These are phyloP conservation scores for Dothiorella sarmentorum DNA, from an alignment of 2,329 filamentous ascomycete species.

Conservation along the genomic window DNA sequence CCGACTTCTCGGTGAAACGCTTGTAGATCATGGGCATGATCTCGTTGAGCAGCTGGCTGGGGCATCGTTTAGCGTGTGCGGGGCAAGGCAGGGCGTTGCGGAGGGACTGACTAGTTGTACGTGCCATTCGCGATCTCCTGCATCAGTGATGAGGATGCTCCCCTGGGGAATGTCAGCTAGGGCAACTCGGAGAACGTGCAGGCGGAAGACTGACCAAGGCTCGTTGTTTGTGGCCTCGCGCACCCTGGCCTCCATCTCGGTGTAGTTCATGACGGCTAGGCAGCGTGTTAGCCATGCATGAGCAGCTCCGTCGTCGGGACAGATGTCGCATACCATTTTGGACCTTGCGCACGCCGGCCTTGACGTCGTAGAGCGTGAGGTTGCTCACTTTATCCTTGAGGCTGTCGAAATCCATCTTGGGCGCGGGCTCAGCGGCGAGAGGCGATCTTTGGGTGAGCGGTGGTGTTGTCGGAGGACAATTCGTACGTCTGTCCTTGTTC, in stretches of 20 bases:
- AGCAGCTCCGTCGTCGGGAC: conserved; percentile 15
- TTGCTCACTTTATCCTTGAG: conserved; percentile 86
- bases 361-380: conserved; percentile 90
- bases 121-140: conserved; percentile 98
- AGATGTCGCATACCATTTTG: conserved; percentile 73
- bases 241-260: conserved; percentile 79
- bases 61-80: conserved; percentile 3
- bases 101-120: conserved; percentile 80
- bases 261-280: conserved; percentile 94
- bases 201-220: conserved; percentile 73
- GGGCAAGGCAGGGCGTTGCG: not conserved
- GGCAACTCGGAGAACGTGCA: conserved; percentile 47
- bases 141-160: conserved; percentile 82
- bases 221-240: conserved; percentile 99
- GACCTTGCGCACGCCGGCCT: conserved; percentile 89
- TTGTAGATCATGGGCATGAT: conserved; percentile 99
- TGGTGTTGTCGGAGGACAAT: not conserved
- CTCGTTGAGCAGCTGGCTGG: conserved; percentile 90
- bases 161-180: conserved; percentile 25
- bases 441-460: not conserved
- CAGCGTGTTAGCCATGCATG: conserved; percentile 26
- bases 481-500: not conserved
- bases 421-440: not conserved
- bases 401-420: conserved; percentile 77
- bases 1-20: conserved; percentile 95